Percentiles rank a stretch among this genome's conserved stretches.
Evolutionary conservation across 805 yeast genomes (phyloP).

Genomic region (Pichia cephalocereana): DNA sequence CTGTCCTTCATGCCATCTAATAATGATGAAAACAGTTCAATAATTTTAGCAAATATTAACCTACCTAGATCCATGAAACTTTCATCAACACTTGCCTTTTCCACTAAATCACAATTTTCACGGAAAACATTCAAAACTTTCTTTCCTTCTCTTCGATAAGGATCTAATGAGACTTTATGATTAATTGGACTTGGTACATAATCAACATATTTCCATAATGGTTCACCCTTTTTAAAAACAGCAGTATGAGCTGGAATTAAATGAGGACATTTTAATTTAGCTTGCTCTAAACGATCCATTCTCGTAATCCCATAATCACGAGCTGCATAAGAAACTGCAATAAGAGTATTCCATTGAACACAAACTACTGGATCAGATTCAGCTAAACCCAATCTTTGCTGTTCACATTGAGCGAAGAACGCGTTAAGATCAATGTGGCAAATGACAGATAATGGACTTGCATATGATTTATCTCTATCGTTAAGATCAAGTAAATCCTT

Average conservation of each 20-base stretch:
- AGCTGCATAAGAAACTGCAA: conserved; percentile 90
- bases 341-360: conserved; percentile 84
- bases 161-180: conserved; percentile 85
- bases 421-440: conserved; percentile 91
- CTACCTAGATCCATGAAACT: conserved; percentile 80
- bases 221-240: conserved; percentile 80
- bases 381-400: conserved; percentile 55
- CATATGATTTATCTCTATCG: conserved; percentile 38
- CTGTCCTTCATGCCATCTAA: conserved; percentile 6
- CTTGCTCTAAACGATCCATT: conserved; percentile 63
- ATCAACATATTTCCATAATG: conserved; percentile 67
- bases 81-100: conserved; percentile 95
- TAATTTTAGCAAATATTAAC: conserved; percentile 36
- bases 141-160: conserved; percentile 80
- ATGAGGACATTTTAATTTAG: conserved; percentile 66
- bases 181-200: conserved; percentile 48
- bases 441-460: conserved; percentile 66
- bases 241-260: conserved; percentile 86
- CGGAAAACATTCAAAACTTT: conserved; percentile 63
- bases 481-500: conserved; percentile 41
- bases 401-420: conserved; percentile 92
- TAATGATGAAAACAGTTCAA: conserved; percentile 40
- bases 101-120: conserved; percentile 56
- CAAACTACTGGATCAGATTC: conserved; percentile 81
- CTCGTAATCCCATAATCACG: conserved; percentile 72